Evolutionary conservation across 306 rosid species (phyloP).

Genomic region (Fagus sylvatica): DNA sequence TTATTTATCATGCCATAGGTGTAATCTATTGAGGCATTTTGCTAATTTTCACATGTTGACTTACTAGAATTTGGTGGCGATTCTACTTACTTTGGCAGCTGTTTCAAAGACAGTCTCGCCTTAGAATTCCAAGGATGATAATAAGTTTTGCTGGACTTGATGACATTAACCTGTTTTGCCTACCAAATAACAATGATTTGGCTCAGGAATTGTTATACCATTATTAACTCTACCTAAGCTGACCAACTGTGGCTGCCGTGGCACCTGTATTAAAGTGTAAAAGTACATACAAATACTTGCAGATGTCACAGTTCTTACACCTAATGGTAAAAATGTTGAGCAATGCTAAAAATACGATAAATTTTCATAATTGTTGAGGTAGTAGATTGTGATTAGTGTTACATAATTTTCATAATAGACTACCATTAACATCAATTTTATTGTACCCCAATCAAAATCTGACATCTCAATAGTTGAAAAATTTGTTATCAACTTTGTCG

Average conservation of each 20-base stretch:
- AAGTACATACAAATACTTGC: background rate
- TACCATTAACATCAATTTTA: too few species aligned
- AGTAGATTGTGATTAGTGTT: too few species aligned
- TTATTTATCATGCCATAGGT: background rate
- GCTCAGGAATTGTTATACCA: background rate
- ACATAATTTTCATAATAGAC: too few species aligned
- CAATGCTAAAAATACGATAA: too few species aligned
- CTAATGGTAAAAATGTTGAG: background rate
- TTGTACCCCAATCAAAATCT: too few species aligned
- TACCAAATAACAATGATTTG: background rate
- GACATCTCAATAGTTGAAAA: too few species aligned
- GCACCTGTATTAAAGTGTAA: background rate
- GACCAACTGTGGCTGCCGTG: background rate
- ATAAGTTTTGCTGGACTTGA: slow-evolving; percentile 13
- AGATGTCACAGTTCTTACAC: background rate
- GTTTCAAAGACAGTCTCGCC: slow-evolving; percentile 39
- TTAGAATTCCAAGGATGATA: slow-evolving; percentile 35
- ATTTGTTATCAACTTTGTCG: too few species aligned
- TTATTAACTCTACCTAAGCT: background rate
- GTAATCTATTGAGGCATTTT: background rate
- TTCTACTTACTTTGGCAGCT: slow-evolving; percentile 34
- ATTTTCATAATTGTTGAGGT: too few species aligned
- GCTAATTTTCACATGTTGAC: background rate
- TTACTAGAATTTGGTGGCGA: slow-evolving; percentile 23
- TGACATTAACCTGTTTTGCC: background rate